Conservation (phyloP, 192 early-diverging fungal species). For the Lunasporangiospora selenospora region DNA sequence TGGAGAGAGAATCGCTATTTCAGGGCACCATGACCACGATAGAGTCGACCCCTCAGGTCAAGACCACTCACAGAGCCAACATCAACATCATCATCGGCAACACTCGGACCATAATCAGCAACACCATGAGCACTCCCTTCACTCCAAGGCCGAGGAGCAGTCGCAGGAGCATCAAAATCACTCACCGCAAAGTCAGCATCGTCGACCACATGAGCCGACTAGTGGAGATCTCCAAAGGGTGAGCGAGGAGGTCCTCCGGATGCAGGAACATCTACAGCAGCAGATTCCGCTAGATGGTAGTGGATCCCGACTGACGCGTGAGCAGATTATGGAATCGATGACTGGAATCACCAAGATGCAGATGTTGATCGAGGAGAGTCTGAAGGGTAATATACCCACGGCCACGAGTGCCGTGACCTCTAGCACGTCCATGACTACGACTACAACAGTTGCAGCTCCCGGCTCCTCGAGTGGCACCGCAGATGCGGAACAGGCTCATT, state of each 20-base stretch:
- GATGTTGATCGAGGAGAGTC: conserved; percentile 27
- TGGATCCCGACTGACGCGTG: conserved; percentile 10
- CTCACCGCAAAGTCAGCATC: too few species aligned
- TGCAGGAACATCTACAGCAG: conserved; percentile 38
- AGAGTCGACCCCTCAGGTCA: too few species aligned
- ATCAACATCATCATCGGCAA: not conserved
- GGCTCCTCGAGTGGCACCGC: too few species aligned
- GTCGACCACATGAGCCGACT: too few species aligned
- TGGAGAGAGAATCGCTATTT: not conserved
- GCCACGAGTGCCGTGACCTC: not conserved
- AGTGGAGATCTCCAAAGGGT: too few species aligned
- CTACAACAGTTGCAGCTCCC: not conserved
- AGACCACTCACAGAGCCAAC: not conserved
- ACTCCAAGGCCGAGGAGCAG: not conserved
- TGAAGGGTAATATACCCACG: conserved; percentile 7
- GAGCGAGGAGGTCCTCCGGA: conserved; percentile 21
- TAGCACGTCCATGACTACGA: not conserved
- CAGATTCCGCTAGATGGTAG: conserved; percentile 21
- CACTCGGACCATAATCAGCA: not conserved
- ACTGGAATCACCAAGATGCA: conserved; percentile 22
- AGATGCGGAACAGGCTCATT: too few species aligned
- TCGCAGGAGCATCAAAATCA: too few species aligned
- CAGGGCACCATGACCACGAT: not conserved
- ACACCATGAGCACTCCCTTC: not conserved
- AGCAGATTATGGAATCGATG: conserved; percentile 41